Base-by-base conservation (phyloP, 1,284 basidiomycete species). In the Apiotrichum montevideense region DNA sequence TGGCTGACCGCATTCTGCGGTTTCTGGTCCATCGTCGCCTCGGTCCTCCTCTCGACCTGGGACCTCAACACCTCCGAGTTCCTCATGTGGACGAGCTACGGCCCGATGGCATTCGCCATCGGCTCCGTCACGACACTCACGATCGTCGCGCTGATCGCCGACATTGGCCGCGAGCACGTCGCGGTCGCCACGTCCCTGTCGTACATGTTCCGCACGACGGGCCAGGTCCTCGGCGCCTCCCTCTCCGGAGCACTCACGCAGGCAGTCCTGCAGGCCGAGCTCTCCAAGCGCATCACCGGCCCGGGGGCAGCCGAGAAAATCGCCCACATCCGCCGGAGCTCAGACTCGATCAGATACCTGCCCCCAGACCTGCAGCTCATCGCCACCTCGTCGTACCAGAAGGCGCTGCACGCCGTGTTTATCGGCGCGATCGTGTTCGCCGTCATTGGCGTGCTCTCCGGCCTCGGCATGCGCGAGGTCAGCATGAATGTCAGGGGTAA, bases 221-320 rank as follows among this genome's bases (percentile, higher is more conserved):
- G 90, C 10, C 91, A 93, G 78, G 91, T 92, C n/a, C 81, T 93
- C 51, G 90, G 90, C 45, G 90, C 94, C 53, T 87, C 87, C 64
- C 77, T 92, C 50, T 85, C 86, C 63, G 87, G 88, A 32, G 87
- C 88, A 1, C 76, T 93, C 51, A 77, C 90, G 35, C 91, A 94
- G 76, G 82, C 83, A 6, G 80, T 90, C 37, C 80, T 94, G 41
- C 76, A 85, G n/a, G 72, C 78, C 50, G 84, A 87, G 68, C 77
- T 94, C 56, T 35, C 21, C 35, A 77, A 81, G 62, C 81, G 85
- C 55, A 91, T 94, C 66, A 81, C 80, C n/a, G 89, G 87, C 34
- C 84, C 87, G 50, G 80, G 80, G 62, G 83, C 90, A 55, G 79
- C 33, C 35, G 62, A 80, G 72, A 73, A 79, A 56, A 81, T 82